These are phyloP conservation scores for Cladophialophora psammophila DNA, from an alignment of 2,329 filamentous ascomycete genomes.

Conservation along the genomic window DNA sequence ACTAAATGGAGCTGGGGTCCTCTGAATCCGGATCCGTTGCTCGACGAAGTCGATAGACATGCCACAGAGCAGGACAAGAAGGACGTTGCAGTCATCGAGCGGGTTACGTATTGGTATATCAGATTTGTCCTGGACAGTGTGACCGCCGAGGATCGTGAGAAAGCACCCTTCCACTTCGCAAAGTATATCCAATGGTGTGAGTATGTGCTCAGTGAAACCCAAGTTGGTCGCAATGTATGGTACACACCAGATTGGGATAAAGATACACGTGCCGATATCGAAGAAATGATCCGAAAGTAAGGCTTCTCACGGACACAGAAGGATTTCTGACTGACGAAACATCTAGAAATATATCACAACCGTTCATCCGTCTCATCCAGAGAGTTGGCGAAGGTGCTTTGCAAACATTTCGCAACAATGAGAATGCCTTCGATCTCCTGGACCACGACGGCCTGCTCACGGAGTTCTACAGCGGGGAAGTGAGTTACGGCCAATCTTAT, in stretches of 20 bases:
- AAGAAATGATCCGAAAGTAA: conserved; percentile 15
- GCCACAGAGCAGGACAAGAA: conserved; percentile 13
- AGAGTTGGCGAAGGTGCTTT: conserved; percentile 6
- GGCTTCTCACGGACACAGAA: conserved; percentile 3
- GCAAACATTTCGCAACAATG: conserved; percentile 8
- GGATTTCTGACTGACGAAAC: background rate
- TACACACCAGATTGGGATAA: background rate
- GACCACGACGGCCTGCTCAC: conserved; percentile 10
- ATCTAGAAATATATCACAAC: conserved; percentile 20
- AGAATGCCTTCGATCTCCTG: conserved; percentile 16
- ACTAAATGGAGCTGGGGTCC: conserved; percentile 4
- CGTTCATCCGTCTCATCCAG: conserved; percentile 8
- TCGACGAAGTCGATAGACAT: conserved; percentile 9
- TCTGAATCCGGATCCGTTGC: conserved; percentile 11
- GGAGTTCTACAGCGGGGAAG: conserved; percentile 7
- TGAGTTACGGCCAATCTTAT: conserved; percentile 10
- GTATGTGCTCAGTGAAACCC: conserved; percentile 2
- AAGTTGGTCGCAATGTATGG: background rate
- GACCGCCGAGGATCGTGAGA: conserved; percentile 10
- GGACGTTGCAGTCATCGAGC: conserved; percentile 10
- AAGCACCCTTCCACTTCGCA: conserved; percentile 14
- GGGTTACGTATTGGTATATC: conserved; percentile 18
- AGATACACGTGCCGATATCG: background rate
- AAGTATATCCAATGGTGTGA: conserved; percentile 16
- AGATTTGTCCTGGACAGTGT: conserved; percentile 7